Percentiles rank a stretch among this genome's conserved stretches.
These are phyloP conservation scores for Metschnikowia matae DNA, from an alignment of 805 yeast species.

Conservation along the genomic window DNA sequence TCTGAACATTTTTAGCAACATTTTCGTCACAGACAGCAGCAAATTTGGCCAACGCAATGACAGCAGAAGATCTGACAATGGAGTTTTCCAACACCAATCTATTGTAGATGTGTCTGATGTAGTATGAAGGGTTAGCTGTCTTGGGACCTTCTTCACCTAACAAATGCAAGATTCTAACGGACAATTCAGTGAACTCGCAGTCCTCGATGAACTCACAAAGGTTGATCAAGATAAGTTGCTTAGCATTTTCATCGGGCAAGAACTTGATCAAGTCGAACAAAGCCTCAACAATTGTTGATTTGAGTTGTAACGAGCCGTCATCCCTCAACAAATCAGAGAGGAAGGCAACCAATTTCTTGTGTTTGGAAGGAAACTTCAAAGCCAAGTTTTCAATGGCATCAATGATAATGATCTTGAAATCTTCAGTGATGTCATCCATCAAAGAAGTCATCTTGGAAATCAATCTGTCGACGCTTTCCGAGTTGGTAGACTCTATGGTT, in stretches of 20 bases:
- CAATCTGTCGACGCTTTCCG: slow-evolving; percentile 76
- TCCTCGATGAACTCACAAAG: slow-evolving; percentile 97
- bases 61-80: slow-evolving; percentile 92
- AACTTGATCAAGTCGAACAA: slow-evolving; percentile 86
- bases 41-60: slow-evolving; percentile 86
- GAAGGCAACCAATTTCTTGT: slow-evolving; percentile 75
- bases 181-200: slow-evolving; percentile 91
- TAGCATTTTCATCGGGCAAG: slow-evolving; percentile 66
- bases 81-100: slow-evolving; percentile 95
- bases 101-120: slow-evolving; percentile 94
- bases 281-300: slow-evolving; percentile 86
- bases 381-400: slow-evolving; percentile 93
- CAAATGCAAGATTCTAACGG: slow-evolving; percentile 87
- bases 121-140: slow-evolving; percentile 79
- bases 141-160: slow-evolving; percentile 94
- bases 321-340: slow-evolving; percentile 81
- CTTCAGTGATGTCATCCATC: slow-evolving; percentile 93
- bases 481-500: slow-evolving; percentile 34
- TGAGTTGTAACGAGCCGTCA: slow-evolving; percentile 85
- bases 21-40: slow-evolving; percentile 71
- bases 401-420: slow-evolving; percentile 88
- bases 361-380: slow-evolving; percentile 87
- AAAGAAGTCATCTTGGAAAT: slow-evolving; percentile 82
- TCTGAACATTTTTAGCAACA: slow-evolving; percentile 64
- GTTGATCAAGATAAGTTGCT: slow-evolving; percentile 78